A percentile compares a stretch with the other conserved stretches of the same genome.
These are phyloP conservation scores for Cadophora sp. DNA, from an alignment of 2,329 filamentous ascomycete species.

Conservation along the genomic window DNA sequence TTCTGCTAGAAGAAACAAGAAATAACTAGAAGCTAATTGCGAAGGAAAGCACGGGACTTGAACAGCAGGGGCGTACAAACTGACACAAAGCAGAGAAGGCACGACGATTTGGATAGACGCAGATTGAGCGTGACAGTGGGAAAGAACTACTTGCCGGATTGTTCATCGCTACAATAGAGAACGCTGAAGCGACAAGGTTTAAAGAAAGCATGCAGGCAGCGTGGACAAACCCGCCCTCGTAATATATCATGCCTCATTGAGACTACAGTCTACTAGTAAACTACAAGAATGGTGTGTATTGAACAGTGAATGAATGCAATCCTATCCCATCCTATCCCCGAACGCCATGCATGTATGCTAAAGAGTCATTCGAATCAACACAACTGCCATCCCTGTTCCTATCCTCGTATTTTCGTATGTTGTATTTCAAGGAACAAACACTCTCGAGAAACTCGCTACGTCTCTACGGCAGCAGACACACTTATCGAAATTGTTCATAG, in stretches of 20 bases:
- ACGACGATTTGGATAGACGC: neutral
- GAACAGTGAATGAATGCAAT: slow-evolving; percentile 3
- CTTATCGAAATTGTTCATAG: slow-evolving; percentile 96
- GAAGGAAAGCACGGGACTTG: neutral
- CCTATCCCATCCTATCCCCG: neutral
- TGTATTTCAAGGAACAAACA: slow-evolving; percentile 74
- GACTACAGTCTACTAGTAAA: slow-evolving; percentile 8
- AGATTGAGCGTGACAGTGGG: neutral
- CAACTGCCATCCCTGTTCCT: neutral
- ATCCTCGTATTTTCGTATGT: neutral
- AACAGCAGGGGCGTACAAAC: neutral
- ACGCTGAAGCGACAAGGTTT: neutral
- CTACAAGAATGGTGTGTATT: neutral
- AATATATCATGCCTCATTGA: neutral
- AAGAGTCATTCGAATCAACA: neutral
- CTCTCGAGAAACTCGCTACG: slow-evolving; percentile 85
- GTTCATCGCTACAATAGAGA: neutral
- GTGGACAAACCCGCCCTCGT: neutral
- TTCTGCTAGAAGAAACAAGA: neutral
- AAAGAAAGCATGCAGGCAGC: neutral
- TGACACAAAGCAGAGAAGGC: neutral
- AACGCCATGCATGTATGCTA: slow-evolving; percentile 16
- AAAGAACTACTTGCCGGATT: neutral
- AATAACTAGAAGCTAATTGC: neutral
- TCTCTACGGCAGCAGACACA: slow-evolving; percentile 93